Base-by-base conservation (phyloP, 306 rosid species). In the Senna tora region DNA sequence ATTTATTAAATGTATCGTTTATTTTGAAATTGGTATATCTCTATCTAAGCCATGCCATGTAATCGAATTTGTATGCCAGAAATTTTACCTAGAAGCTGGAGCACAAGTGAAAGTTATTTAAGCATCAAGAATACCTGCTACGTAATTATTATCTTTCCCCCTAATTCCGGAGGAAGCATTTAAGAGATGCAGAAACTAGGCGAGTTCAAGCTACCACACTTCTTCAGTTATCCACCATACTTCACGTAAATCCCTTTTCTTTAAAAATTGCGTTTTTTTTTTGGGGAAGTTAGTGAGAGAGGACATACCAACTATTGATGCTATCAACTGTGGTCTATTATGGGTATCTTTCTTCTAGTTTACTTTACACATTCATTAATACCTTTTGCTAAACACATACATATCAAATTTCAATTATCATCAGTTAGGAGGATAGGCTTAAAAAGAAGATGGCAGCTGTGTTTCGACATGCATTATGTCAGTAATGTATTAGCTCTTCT, bases 191-290 rank as follows among this genome's bases (percentile, higher is more conserved):
- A 93, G 88, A 93, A 84, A 85, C 75, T 93, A 89, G 93, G 96
- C 56, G 93, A 87, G 51, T 90, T 90, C 88, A 90, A 93, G 85
- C 83, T 90, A 68, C 97, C 97, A 3, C 96, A 85, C 22, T 93
- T 93, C 93, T 90, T 90, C 97, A 93, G 87, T 77, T 93, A 93
- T 75, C 98, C 98, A 8, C 98, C 96, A 9, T 93, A 90, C 71
- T 93, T 93, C 90, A 88, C 98, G 96, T 90, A 92, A 85, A 60
- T 58, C 25, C 55, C 67, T 15, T 1, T 21, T 46, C 49, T 45
- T 53, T 60, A 13, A 17, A 15, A 21, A 4, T 75, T 60, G 16
- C 30, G 20, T 28, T 21, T 64, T 38, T 58, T 12, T 9, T 11
- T 28, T 71, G 8, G 28, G 16, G 9, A 21, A 42, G 28, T 20